Conservation (phyloP, 2,329 filamentous ascomycete species). For the Cryphonectria nitschkei region DNA sequence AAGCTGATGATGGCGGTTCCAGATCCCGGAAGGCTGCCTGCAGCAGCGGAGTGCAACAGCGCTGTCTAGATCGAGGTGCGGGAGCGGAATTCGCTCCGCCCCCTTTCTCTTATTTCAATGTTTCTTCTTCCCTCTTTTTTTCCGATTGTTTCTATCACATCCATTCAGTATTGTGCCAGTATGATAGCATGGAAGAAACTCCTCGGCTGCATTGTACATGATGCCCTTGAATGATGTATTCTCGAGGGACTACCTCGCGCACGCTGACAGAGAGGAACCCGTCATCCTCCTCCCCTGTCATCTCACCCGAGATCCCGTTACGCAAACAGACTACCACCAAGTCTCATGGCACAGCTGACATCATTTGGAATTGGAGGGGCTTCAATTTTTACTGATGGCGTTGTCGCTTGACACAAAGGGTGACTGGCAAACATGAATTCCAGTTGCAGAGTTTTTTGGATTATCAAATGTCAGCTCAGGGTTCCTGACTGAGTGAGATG, state of each 20-base stretch:
- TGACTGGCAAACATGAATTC: neutral
- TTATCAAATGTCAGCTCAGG: neutral
- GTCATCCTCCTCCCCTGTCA: neutral
- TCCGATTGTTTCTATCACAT: neutral
- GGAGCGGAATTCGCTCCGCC: constrained; percentile 10
- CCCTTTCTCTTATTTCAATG: neutral
- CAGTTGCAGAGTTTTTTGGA: neutral
- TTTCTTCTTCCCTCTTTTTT: neutral
- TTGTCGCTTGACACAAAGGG: neutral
- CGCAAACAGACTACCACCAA: neutral
- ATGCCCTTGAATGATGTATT: neutral
- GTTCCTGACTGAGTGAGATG: neutral
- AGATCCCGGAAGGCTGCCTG: constrained; percentile 13
- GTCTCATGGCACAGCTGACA: neutral
- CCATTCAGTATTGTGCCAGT: neutral
- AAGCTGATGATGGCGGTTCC: constrained; percentile 4
- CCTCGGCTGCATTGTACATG: neutral
- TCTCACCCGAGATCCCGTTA: neutral
- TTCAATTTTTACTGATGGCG: neutral
- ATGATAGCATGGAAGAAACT: neutral
- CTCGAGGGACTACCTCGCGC: neutral
- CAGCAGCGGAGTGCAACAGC: neutral
- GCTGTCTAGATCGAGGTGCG: neutral
- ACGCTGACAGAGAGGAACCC: neutral
- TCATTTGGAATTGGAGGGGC: neutral